Evolutionary conservation across 768 basidiomycete genomes (phyloP), one percentile per base, ranked within the genome.

Genomic region (Aureoboletus auriporus): DNA sequence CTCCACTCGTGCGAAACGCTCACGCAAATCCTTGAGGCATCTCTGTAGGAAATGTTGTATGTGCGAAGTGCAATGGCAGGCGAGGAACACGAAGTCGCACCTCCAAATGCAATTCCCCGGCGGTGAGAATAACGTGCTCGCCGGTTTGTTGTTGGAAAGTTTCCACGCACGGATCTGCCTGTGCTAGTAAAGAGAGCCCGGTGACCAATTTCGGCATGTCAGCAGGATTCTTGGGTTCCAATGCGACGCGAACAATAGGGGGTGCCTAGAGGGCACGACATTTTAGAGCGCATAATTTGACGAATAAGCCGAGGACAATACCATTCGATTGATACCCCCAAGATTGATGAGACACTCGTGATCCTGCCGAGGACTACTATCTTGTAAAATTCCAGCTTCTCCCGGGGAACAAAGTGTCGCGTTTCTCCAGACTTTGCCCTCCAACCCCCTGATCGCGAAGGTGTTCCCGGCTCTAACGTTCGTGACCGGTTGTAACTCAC

Each of bases 121-220:
- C 96, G 3, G 90, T 90, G 51, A 97, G 69, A 54, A 99, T 96
- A 47, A 99, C 96, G 65, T 96, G 88, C 65, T 99, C 96, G 29
- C 96, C 96, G 0, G 94, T 96, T 59, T 91, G 82, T 67, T 98
- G 96, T 56, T 97, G 93, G 65, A 97, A 93, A 0, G 90, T 94
- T 63, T 98, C 93, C 5, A 95, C 94, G 55, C 93, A 98, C 1
- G 96, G 95, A 70, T 98, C 96, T 5, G 93, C 86, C 63, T 97
- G 94, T 56, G 86, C 88, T 30, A 99, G 80, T 11, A 98, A 73
- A 55, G 87, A 89, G 46, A 99, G 72, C 1, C 96, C 96, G 33
- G 76, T 77, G 39, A 98, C 77, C 20, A 99, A 75, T 63, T 90
- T 93, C 1, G 83, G 85, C 82, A 98, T 88, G 61, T 98, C 92